A percentile compares a stretch with the other conserved stretches of the same genome.
phyloP scores from a whole-genome alignment of 2,329 filamentous ascomycete species.

The Fusarium udum region DNA sequence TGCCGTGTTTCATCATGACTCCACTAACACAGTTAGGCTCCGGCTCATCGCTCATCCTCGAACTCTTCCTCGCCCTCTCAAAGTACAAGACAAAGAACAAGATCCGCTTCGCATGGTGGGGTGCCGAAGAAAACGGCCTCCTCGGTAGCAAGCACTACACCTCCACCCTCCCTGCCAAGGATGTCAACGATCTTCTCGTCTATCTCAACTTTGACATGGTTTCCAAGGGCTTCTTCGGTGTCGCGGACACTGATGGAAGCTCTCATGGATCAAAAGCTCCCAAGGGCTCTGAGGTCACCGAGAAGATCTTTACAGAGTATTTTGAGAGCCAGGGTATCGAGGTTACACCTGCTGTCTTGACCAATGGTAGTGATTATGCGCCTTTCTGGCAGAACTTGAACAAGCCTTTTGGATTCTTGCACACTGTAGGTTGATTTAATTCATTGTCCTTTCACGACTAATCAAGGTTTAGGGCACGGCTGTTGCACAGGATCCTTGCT shows the following conservation, averaged over 20 bases:
- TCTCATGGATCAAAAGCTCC: constrained; percentile 41
- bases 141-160: constrained; percentile 35
- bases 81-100: constrained; percentile 42
- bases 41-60: constrained; percentile 29
- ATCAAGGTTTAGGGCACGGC: neutral
- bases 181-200: constrained; percentile 33
- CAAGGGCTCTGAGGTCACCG: constrained; percentile 40
- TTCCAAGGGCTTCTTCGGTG: constrained; percentile 35
- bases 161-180: constrained; percentile 14
- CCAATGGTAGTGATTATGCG: constrained; percentile 49
- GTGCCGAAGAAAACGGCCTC: constrained; percentile 34
- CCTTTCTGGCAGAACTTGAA: constrained; percentile 44
- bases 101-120: constrained; percentile 39
- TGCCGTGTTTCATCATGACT: rapidly evolving
- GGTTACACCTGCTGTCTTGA: constrained; percentile 33
- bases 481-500: constrained; percentile 40
- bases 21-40: constrained; percentile 12
- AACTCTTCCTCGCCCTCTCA: constrained; percentile 30
- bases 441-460: rapidly evolving
- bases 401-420: constrained; percentile 37
- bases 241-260: constrained; percentile 40
- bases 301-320: constrained; percentile 40
- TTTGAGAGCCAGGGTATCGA: constrained; percentile 47
- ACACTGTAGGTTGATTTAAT: constrained; percentile 2
- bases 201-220: constrained; percentile 42